Percentiles rank a stretch among this genome's conserved stretches.
Conservation (phyloP, 169 alveolate species). For the Cryptosporidium canis region DNA sequence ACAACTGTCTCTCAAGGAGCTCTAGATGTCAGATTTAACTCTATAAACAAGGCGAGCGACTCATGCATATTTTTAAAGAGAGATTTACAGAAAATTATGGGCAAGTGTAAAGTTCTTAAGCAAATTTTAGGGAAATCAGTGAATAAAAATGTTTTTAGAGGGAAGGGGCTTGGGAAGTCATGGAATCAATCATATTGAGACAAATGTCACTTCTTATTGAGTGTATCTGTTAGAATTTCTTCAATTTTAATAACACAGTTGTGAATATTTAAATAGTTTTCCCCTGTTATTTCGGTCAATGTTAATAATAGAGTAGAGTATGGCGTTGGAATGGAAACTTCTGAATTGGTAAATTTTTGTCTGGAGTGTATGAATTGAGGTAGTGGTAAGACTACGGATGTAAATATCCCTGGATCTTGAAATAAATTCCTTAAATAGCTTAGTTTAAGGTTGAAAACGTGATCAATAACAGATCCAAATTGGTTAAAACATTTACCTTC, state of each 20-base stretch:
- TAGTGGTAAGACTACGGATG: conserved; percentile 12
- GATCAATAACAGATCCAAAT: neutral
- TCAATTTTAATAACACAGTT: conserved; percentile 54
- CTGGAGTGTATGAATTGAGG: conserved; percentile 70
- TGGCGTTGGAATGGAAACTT: conserved; percentile 28
- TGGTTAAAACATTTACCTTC: neutral
- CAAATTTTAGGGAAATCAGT: conserved; percentile 44
- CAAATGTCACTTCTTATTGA: neutral
- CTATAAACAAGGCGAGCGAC: neutral
- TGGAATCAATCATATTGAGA: conserved; percentile 30
- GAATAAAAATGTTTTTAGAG: conserved; percentile 15
- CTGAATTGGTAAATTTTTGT: conserved; percentile 38
- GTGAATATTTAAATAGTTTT: conserved; percentile 6
- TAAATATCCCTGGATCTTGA: conserved; percentile 63
- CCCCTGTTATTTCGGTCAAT: conserved; percentile 48
- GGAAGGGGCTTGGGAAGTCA: conserved; percentile 57
- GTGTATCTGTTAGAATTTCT: neutral
- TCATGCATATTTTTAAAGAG: neutral
- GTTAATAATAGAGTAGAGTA: conserved; percentile 11
- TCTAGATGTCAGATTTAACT: neutral
- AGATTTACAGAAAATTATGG: conserved; percentile 22
- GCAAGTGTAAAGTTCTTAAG: conserved; percentile 31
- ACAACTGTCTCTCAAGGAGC: neutral
- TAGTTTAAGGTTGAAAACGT: neutral
- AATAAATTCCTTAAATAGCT: neutral